Evolutionary conservation across 345 rosid species (phyloP), one percentile per base, ranked within the genome.

Genomic region (Fremontodendron californicum): DNA sequence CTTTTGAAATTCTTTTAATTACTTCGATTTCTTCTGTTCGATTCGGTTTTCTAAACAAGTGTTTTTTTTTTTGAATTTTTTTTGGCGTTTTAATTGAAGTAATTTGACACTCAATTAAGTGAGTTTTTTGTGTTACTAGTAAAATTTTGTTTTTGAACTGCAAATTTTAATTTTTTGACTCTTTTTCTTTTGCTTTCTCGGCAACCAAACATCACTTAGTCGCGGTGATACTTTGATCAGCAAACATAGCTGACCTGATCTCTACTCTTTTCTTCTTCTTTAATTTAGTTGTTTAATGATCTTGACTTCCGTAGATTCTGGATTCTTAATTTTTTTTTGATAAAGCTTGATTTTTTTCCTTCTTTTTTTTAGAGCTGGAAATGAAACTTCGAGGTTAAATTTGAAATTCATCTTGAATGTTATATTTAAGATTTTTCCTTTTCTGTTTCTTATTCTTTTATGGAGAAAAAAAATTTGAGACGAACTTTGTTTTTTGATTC

Each of bases 81-180:
- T 46, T 21, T 60, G 16, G 68, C 5, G 23, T 46, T 46, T 48
- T 9, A 16, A 70, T 69, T 69, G 77, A 37, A 75, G 58, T 75
- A 78, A 48, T 49, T 49, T 51, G 65, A 71, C 78, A 78, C 77
- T 79, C 29, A 42, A 73, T 68, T 73, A 40, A 66, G 74, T 83
- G 48, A 74, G 49, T 76, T 77, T 27, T 62, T 76, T 29, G 57
- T 79, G 75, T 40, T 77, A 72, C 75, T 43, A 57, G 71, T 70
- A 74, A 13, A 73, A 43, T 78, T 80, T 51, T 61, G 8, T 72
- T 42, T 64, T 60, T 71, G 54, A 49, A 19, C 42, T 71, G 21
- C 43, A 35, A 21, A 11, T 69, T 69, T 31, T 15, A 3, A 11
- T 60, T 35, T 61, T 62, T 29, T 62, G 43, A n/a, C n/a, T n/a